phyloP scores from a whole-genome alignment of 768 basidiomycete genomes.

The Cystofilobasidium bisporidii region DNA sequence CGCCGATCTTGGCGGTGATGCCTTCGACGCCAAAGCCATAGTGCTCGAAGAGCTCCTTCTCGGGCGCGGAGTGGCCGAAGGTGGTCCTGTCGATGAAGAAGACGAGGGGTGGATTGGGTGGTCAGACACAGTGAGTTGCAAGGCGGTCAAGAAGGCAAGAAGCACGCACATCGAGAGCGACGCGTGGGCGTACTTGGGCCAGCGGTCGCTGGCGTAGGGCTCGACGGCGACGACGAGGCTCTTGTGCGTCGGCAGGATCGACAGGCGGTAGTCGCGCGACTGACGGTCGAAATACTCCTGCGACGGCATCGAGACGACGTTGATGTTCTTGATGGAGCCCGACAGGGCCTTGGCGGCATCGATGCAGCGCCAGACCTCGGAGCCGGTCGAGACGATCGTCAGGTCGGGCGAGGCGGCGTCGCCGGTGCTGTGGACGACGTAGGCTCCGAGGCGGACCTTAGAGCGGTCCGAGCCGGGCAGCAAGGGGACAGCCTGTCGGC shows the following conservation, averaged over 20 bases:
- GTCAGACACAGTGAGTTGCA: too few species aligned
- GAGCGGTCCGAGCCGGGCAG: constrained; percentile 33
- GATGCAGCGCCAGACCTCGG: constrained; percentile 36
- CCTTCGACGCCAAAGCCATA: constrained; percentile 38
- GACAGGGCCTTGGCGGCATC: constrained; percentile 33
- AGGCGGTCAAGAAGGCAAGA: too few species aligned
- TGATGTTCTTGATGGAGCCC: constrained; percentile 28
- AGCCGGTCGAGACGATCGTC: constrained; percentile 36
- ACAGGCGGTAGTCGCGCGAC: constrained; percentile 31
- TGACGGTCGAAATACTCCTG: constrained; percentile 36
- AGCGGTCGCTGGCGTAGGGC: constrained; percentile 37
- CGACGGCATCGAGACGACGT: constrained; percentile 39
- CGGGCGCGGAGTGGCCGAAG: constrained; percentile 38
- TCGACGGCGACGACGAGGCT: constrained; percentile 38
- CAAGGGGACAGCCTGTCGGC: constrained; percentile 36
- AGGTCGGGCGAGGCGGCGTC: constrained; percentile 17
- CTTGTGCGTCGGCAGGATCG: constrained; percentile 30
- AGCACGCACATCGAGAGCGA: neutral
- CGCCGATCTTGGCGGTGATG: constrained; percentile 32
- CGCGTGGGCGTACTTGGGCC: constrained; percentile 40
- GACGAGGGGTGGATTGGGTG: too few species aligned
- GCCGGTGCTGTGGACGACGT: constrained; percentile 32
- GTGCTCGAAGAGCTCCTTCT: constrained; percentile 34
- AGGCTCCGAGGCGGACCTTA: constrained; percentile 34
- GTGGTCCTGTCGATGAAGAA: constrained; percentile 33